Evolutionary conservation across 1,139 yeast genomes (phyloP).

Genomic region (Geotrichum klebahnii): DNA sequence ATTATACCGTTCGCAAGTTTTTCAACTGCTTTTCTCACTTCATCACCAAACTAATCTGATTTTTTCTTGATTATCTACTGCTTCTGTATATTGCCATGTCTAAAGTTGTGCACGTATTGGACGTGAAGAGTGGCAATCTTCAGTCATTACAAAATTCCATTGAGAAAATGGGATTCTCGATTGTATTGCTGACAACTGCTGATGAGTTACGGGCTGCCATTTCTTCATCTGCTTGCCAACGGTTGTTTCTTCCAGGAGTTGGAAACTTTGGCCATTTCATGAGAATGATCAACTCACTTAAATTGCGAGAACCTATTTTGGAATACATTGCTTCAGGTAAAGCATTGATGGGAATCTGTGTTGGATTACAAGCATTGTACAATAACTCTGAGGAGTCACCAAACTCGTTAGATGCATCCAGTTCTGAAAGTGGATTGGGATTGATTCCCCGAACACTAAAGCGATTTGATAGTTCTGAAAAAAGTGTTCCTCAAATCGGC

Average conservation of each 20-base stretch:
- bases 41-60: background rate
- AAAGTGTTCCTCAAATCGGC: conserved; percentile 93
- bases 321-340: conserved; percentile 67
- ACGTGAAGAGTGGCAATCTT: conserved; percentile 91
- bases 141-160: conserved; percentile 87
- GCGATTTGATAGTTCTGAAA: conserved; percentile 58
- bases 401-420: conserved; percentile 26
- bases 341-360: conserved; percentile 94
- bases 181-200: conserved; percentile 35
- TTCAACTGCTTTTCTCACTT: background rate
- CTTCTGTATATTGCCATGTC: conserved; percentile 12
- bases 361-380: conserved; percentile 84
- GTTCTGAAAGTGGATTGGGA: conserved; percentile 51
- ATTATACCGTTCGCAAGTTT: background rate
- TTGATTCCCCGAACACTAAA: conserved; percentile 52
- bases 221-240: conserved; percentile 31
- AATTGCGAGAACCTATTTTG: conserved; percentile 61
- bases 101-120: conserved; percentile 64
- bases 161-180: conserved; percentile 66
- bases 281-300: conserved; percentile 56
- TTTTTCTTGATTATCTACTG: background rate
- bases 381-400: conserved; percentile 71
- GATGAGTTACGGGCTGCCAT: conserved; percentile 36
- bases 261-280: conserved; percentile 96
- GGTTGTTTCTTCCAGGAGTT: conserved; percentile 73